Conservation (phyloP, 345 rosid species). For the Syzygium oleosum region DNA sequence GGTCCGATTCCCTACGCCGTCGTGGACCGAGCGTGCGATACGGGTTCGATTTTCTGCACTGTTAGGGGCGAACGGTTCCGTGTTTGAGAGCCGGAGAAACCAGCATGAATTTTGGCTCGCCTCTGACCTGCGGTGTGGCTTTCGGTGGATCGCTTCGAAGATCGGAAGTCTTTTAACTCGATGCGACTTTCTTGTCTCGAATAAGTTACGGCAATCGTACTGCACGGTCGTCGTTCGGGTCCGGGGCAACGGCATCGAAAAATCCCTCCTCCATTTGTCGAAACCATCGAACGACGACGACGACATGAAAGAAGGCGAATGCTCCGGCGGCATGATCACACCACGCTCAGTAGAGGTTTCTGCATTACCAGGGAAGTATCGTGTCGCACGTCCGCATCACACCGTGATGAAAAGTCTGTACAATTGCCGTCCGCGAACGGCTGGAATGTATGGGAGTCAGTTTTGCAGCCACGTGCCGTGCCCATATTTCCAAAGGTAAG, state of each 20-base stretch:
- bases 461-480: not conserved
- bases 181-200: not conserved
- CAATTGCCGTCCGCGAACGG: not conserved
- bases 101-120: not conserved
- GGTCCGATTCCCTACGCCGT: not conserved
- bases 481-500: too few relatives aligned
- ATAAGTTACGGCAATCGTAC: not conserved
- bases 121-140: not conserved
- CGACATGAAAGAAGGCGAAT: not conserved
- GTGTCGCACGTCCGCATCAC: rapidly evolving
- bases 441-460: not conserved
- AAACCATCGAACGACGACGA: not conserved
- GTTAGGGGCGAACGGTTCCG: rapidly evolving
- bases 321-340: not conserved
- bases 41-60: not conserved
- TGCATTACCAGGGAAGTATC: not conserved
- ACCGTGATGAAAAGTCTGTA: not conserved
- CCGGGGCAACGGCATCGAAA: not conserved
- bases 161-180: not conserved
- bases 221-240: not conserved
- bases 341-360: not conserved
- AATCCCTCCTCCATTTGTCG: not conserved
- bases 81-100: not conserved
- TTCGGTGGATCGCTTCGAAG: not conserved
- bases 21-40: not conserved